Evolutionary conservation across 257 asterid genomes (phyloP).

Genomic region (Sherardia arvensis): DNA sequence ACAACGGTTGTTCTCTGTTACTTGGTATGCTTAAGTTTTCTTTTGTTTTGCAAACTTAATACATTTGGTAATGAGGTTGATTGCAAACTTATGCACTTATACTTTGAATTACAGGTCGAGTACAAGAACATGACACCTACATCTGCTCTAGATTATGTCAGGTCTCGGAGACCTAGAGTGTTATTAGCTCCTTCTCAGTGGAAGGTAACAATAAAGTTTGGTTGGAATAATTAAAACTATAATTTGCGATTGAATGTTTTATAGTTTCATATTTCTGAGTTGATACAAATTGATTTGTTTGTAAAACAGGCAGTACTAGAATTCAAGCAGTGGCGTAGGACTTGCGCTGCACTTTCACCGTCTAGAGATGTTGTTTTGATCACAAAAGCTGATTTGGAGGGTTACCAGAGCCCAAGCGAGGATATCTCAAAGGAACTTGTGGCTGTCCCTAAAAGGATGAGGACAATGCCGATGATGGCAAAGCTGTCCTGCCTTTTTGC

Average conservation of each 20-base stretch:
- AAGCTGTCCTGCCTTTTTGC: slow-evolving; percentile 77
- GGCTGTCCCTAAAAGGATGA: slow-evolving; percentile 26
- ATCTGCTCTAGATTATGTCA: slow-evolving; percentile 75
- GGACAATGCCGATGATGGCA: slow-evolving; percentile 63
- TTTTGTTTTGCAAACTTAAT: too few species aligned
- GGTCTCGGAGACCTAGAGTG: slow-evolving; percentile 79
- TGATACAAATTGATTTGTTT: background rate
- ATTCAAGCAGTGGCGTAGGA: slow-evolving; percentile 47
- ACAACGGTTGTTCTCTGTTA: slow-evolving; percentile 88
- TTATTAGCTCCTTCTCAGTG: slow-evolving; percentile 80
- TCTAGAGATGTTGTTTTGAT: slow-evolving; percentile 71
- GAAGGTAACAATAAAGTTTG: slow-evolving; percentile 42
- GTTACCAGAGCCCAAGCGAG: slow-evolving; percentile 51
- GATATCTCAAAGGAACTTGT: slow-evolving; percentile 31
- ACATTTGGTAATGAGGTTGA: background rate
- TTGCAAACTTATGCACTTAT: background rate
- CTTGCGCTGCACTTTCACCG: slow-evolving; percentile 30
- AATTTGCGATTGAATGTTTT: background rate
- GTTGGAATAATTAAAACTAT: background rate
- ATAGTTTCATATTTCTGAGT: background rate
- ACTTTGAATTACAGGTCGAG: slow-evolving; percentile 48
- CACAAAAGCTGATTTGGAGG: slow-evolving; percentile 90
- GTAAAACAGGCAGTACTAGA: slow-evolving; percentile 73
- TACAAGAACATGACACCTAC: slow-evolving; percentile 76
- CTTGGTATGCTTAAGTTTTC: slow-evolving; percentile 38